Base-by-base conservation (phyloP, 2,329 filamentous ascomycete species). In the Colletotrichum neosansevieriae region DNA sequence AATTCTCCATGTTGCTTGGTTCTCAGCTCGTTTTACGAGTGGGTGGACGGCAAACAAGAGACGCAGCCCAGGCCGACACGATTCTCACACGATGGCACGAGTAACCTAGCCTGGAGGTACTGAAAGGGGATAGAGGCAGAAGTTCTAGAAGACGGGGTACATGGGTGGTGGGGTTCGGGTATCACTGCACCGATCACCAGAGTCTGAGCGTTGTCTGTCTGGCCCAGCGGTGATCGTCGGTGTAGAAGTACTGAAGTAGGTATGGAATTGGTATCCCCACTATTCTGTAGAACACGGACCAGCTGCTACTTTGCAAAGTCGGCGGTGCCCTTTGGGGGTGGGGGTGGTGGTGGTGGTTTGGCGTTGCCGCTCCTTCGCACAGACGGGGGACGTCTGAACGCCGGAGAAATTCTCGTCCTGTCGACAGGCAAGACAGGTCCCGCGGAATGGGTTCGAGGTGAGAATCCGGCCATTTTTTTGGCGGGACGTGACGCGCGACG, bases 341-440 rank as follows among this genome's bases (percentile, higher is more conserved):
- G 7, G 7, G 29, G 6, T 29, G 36, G 36, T 38, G 49, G 9
- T 51, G 49, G 24, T n/a, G 21, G 49, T 51, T 11, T 51, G 49
- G n/a, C 19, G 45, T 49, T 44, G 53, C 24, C 50, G 50, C 50
- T 10, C 50, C 32, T 29, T 54, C 65, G 60, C 60, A 68, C 65
- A 40, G 65, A 64, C 65, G 45, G 53, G 7, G 21, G 49, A 59
- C 65, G 60, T 58, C 60, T 59, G 45, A 64, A 54, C 53, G 51
- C 44, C 44, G 44, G 64, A 29, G 64, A 19, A 44, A 58, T 38
- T 57, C 17, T 63, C 13, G 45, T 38, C 58, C 63, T 62, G 50
- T 62, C 51, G 36, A 24, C 63, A 44, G 59, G 51, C 59, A 42
- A 47, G 29, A 63, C 54, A 49, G 65, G 60, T 54, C 21, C 53